phyloP scores from a whole-genome alignment of 306 rosid species.

The Quercus gilva region DNA sequence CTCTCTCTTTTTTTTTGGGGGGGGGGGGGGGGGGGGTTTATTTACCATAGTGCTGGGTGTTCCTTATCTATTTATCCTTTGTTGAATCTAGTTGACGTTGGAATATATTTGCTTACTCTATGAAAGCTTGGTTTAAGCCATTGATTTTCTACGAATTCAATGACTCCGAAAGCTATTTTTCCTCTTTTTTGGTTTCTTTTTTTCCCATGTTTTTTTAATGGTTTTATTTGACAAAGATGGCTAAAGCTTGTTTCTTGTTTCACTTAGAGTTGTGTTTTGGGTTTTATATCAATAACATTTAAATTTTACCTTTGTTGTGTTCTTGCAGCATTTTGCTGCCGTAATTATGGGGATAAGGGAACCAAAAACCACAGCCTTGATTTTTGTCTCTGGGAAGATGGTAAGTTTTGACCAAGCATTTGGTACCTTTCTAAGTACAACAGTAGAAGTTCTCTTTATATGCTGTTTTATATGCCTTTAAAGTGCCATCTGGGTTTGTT shows the following conservation, averaged over 20 bases:
- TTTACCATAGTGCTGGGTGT: too few relatives aligned
- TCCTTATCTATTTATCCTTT: too few relatives aligned
- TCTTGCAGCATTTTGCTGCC: slow-evolving; percentile 90
- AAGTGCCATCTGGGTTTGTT: background rate
- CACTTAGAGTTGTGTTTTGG: background rate
- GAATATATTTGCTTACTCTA: background rate
- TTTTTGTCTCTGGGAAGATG: slow-evolving; percentile 97
- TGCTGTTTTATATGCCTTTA: background rate
- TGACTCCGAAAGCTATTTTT: background rate
- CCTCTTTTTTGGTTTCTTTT: background rate
- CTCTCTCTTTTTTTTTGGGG: background rate
- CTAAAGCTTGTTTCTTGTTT: background rate
- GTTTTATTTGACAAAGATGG: background rate
- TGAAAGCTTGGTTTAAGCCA: background rate
- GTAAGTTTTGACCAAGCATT: slow-evolving; percentile 35
- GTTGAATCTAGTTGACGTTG: background rate
- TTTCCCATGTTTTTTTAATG: too few relatives aligned
- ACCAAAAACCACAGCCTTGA: slow-evolving; percentile 94
- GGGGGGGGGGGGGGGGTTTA: too few relatives aligned
- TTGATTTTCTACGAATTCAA: background rate
- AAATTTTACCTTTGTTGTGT: slow-evolving; percentile 7
- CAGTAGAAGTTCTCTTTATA: background rate
- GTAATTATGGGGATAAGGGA: slow-evolving; percentile 98
- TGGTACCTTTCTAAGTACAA: background rate
- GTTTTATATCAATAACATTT: background rate